Evolutionary conservation across 2,329 filamentous ascomycete genomes (phyloP).

Genomic region (Chlorencoelia australis): DNA sequence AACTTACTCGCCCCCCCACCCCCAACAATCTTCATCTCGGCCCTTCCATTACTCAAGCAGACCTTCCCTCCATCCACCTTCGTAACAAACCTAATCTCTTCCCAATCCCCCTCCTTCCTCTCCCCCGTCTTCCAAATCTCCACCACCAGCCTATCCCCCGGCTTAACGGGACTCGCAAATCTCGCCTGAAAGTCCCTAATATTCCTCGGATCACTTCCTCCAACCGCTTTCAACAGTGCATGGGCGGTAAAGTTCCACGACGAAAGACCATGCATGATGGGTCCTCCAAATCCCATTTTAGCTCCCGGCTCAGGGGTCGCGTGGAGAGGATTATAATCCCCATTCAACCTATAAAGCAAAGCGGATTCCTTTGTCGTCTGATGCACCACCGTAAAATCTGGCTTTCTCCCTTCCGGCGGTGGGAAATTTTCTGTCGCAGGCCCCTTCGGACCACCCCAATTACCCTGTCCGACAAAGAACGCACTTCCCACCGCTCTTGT

Average conservation of each 20-base stretch:
- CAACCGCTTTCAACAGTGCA: constrained; percentile 61
- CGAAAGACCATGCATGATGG: constrained; percentile 83
- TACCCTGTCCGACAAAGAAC: constrained; percentile 60
- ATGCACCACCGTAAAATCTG: constrained; percentile 60
- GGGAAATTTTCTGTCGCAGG: constrained; percentile 71
- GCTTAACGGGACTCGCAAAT: constrained; percentile 76
- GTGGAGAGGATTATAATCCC: constrained; percentile 91
- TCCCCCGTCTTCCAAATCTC: constrained; percentile 73
- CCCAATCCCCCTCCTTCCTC: constrained; percentile 56
- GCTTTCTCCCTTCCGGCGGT: constrained; percentile 59
- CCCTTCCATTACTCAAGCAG: constrained; percentile 77
- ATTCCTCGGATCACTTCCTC: constrained; percentile 68
- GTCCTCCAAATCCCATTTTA: constrained; percentile 85
- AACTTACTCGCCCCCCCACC: constrained; percentile 17
- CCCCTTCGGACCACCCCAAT: constrained; percentile 86
- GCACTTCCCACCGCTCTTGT: constrained; percentile 46
- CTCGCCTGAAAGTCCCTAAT: constrained; percentile 82
- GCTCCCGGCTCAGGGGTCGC: constrained; percentile 74
- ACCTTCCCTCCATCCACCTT: constrained; percentile 73
- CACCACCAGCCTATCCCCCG: constrained; percentile 71
- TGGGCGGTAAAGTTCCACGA: constrained; percentile 76
- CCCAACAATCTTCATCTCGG: constrained; percentile 44
- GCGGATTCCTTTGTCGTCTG: constrained; percentile 65
- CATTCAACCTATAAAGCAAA: constrained; percentile 74
- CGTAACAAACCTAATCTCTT: constrained; percentile 75